Evolutionary conservation across 192 early-diverging fungal genomes (phyloP), one percentile per base, ranked within the genome.

Genomic region (Umbelopsis vinacea): DNA sequence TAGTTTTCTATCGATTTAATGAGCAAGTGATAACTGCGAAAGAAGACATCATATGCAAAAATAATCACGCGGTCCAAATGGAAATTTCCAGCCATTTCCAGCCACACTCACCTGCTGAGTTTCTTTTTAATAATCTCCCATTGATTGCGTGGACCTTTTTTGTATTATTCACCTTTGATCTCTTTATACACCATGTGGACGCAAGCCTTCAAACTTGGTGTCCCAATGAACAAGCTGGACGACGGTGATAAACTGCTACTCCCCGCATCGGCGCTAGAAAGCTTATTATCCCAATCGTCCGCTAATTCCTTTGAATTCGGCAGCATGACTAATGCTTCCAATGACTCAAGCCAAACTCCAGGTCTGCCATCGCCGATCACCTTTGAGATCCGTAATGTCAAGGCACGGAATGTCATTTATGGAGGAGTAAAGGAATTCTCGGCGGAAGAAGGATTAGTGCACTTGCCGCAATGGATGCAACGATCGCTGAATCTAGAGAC

Each of bases 391-490:
- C 76, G 78, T 26, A 85, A 87, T 76, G 80, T 85, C 23, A 69
- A 76, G 38, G 79, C 82, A 21, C 66, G 77, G 9, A 38, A 69
- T 29, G 38, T 84, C 8, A 75, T 84, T 23, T 85, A 88, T 60
- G 85, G 87, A 52, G 88, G 90, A n/a, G 93, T 94, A 54, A 86
- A 88, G 52, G 93, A 92, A 72, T 94, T 92, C 67, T 89, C 88
- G 52, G 71, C 83, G 3, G 79, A 80, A 6, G 89, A 90, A 38
- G 84, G 77, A 2, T 71, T 76, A 6, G 77, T 82, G 0, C 75
- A 86, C 15, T 23, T 88, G 15, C 91, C 91, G 4, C 67, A 67
- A 6, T 92, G 88, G 88, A 83, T 88, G 71, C 72, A 84, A 67
- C 33, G 66, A 26, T 83, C 80, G 9, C 70, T 85, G 0, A 74